Base-by-base conservation (phyloP, 768 basidiomycete genomes). In the Nidula microcarpa region DNA sequence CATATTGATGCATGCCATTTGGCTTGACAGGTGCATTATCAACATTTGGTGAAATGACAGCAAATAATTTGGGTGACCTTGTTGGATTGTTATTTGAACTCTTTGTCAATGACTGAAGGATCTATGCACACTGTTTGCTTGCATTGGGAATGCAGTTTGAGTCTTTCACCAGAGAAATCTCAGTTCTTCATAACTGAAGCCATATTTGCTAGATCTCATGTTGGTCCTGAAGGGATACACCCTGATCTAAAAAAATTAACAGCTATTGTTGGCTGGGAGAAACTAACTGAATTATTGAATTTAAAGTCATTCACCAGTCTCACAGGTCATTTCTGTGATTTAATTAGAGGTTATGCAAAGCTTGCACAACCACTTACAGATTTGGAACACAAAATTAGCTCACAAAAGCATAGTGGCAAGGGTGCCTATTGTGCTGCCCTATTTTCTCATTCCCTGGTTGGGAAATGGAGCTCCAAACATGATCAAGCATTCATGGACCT, bases 1-100 rank as follows among this genome's bases (percentile, higher is more conserved):
- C 52, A 10, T 75, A 71, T 37, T 32, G 33, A 0, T 18, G 60
- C 0, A 72, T 78, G 68, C 75, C 72, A 0, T 74, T 77, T 54
- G 74, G 76, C 0, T 36, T 75, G 0, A 70, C 66, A 0, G 75
- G 71, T 1, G 70, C 69, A 1, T 76, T 73, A 4, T 65, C 72
- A 0, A 61, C 58, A 6, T 76, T 74, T 52, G 66, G 62, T 5
- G 8, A 69, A 8, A 55, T 71, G 52, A 67, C 63, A 14, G 69
- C 61, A 3, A 14, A 53, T 0, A 16, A 36, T 2, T 32, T 74
- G 2, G 49, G 62, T 11, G 68, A 70, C 45, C 33, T 71, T 1
- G 23, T 72, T 1, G 57, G 51, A 7, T 49, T 62, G 0, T 53
- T 49, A 0, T 54, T 59, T 6, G 69, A 75, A 50, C 56, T 71